These are phyloP conservation scores for Dothistroma septosporum DNA, from an alignment of 2,329 filamentous ascomycete genomes.

Conservation along the genomic window DNA sequence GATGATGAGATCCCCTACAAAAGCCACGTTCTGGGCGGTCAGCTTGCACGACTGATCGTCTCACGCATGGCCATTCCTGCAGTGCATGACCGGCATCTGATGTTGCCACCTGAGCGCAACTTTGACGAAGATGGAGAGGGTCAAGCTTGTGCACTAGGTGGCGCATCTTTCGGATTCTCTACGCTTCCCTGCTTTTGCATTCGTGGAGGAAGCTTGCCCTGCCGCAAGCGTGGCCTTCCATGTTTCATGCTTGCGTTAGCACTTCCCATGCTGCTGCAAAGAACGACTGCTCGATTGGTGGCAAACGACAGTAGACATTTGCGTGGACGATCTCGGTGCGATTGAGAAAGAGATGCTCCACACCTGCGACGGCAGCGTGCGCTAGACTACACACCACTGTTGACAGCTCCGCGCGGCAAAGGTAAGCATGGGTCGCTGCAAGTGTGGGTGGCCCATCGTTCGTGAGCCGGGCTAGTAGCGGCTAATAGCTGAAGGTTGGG, in stretches of 20 bases:
- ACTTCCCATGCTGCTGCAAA: constrained; percentile 5
- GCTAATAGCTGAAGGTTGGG: constrained; percentile 6
- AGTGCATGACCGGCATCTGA: constrained; percentile 2
- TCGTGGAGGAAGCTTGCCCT: constrained; percentile 8
- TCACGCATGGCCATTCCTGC: constrained; percentile 1
- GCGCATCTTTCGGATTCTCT: constrained; percentile 15
- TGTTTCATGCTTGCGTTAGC: constrained; percentile 18
- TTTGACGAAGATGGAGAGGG: neutral
- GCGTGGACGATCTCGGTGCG: constrained; percentile 4
- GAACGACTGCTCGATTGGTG: neutral
- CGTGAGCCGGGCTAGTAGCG: constrained; percentile 10
- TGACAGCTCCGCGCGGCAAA: constrained; percentile 16
- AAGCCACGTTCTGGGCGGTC: constrained; percentile 13
- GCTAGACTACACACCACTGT: constrained; percentile 10
- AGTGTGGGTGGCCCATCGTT: constrained; percentile 14
- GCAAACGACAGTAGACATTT: neutral
- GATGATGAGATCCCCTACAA: constrained; percentile 11
- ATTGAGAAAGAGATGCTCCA: constrained; percentile 9
- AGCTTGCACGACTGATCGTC: constrained; percentile 10
- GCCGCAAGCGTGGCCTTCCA: constrained; percentile 11
- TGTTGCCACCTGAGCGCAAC: neutral
- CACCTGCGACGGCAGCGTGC: constrained; percentile 17
- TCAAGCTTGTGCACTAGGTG: neutral
- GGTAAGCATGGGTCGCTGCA: constrained; percentile 7
- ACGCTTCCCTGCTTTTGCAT: constrained; percentile 4